Evolutionary conservation across 139 green algal species (phyloP).

Genomic region (Closterium sp.): DNA sequence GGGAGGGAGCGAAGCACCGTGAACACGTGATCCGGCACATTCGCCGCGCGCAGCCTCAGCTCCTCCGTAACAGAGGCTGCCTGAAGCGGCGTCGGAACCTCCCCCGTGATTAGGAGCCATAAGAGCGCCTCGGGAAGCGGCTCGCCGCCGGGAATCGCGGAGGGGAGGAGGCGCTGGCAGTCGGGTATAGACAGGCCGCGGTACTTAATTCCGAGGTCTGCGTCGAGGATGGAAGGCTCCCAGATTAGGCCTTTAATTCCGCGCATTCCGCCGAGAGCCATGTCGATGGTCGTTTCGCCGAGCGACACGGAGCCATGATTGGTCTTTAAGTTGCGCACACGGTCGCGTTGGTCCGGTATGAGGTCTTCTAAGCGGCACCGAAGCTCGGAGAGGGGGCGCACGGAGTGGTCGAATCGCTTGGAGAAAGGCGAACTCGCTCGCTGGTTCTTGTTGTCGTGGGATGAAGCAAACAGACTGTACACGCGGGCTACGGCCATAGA

Average conservation of each 20-base stretch:
- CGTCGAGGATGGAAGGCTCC: conserved; percentile 93
- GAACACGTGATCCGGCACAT: conserved; percentile 61
- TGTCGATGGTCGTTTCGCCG: conserved; percentile 72
- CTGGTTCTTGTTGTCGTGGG: background rate
- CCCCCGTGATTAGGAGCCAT: conserved; percentile 93
- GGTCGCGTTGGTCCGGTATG: background rate
- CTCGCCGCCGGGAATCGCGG: conserved; percentile 71
- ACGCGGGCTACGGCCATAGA: background rate
- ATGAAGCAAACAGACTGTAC: background rate
- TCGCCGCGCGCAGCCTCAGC: conserved; percentile 54
- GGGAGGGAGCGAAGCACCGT: conserved; percentile 74
- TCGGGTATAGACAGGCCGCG: conserved; percentile 92
- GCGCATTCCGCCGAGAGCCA: conserved; percentile 78
- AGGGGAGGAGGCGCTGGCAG: conserved; percentile 79
- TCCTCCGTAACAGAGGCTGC: conserved; percentile 12
- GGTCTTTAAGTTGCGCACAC: background rate
- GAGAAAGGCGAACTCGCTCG: background rate
- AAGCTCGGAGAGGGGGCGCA: background rate
- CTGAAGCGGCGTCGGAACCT: conserved; percentile 50
- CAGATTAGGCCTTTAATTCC: conserved; percentile 93
- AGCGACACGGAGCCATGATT: conserved; percentile 69
- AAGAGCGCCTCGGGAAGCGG: conserved; percentile 93
- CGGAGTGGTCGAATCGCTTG: background rate
- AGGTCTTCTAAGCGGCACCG: background rate
- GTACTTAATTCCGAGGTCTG: conserved; percentile 96